These are phyloP conservation scores for Xanthoparmelia taractica DNA, from an alignment of 495 filamentous ascomycete genomes.

Conservation along the genomic window DNA sequence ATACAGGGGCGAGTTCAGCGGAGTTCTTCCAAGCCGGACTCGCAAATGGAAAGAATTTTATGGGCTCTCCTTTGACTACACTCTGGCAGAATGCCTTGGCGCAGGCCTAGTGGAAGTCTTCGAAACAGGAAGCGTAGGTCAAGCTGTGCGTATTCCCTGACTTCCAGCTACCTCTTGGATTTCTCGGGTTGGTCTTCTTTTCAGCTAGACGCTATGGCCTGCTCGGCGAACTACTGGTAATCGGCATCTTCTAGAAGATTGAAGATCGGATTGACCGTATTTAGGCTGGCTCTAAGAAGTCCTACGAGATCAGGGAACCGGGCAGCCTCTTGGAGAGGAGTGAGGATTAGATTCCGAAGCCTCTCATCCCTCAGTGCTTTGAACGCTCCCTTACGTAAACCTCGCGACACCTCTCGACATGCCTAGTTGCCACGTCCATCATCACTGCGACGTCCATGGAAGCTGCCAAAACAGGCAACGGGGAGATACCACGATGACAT, in stretches of 20 bases:
- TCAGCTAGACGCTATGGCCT: background rate
- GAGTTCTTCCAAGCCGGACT: constrained; percentile 63
- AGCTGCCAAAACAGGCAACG: background rate
- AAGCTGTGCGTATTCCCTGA: constrained; percentile 50
- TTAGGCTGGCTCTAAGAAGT: background rate
- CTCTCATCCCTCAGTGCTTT: background rate
- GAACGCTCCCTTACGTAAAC: background rate
- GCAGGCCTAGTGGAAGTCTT: constrained; percentile 76
- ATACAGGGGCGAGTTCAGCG: constrained; percentile 58
- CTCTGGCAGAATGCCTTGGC: constrained; percentile 69
- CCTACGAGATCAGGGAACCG: background rate
- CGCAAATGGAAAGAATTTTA: constrained; percentile 77
- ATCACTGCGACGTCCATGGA: background rate
- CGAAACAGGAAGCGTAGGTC: constrained; percentile 74
- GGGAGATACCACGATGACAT: too few species aligned
- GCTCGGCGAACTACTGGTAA: background rate
- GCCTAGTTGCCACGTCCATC: background rate
- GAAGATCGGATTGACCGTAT: background rate
- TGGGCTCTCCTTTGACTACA: constrained; percentile 71
- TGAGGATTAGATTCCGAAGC: background rate
- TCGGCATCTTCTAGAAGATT: background rate
- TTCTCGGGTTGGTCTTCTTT: background rate
- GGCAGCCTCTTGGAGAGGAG: background rate
- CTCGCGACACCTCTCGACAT: too few species aligned
- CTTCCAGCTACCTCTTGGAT: too few species aligned